phyloP scores from a whole-genome alignment of 2,329 filamentous ascomycete genomes.

The Aspergillus sp. region DNA sequence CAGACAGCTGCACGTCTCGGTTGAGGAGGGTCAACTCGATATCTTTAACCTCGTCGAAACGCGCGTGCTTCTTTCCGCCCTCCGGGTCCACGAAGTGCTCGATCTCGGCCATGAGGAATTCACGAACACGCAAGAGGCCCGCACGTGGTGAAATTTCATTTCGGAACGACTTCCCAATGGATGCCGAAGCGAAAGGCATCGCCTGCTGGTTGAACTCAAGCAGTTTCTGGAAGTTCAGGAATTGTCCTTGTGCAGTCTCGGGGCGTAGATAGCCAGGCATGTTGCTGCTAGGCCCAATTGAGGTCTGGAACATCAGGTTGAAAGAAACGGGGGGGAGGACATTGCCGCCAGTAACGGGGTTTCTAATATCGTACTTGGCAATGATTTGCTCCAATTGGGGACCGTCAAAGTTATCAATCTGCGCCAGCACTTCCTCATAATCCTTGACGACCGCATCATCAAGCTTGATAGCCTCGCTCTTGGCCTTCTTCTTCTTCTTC shows the following conservation, averaged over 20 bases:
- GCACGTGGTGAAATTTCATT: slow-evolving; percentile 96
- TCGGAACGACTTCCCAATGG: slow-evolving; percentile 95
- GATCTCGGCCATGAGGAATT: slow-evolving; percentile 98
- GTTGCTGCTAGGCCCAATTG: slow-evolving; percentile 90
- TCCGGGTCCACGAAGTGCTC: slow-evolving; percentile 97
- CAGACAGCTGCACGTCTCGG: slow-evolving; percentile 79
- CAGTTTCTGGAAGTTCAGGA: slow-evolving; percentile 94
- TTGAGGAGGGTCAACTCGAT: slow-evolving; percentile 82
- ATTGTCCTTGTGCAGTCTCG: slow-evolving; percentile 97
- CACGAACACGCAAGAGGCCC: slow-evolving; percentile 88
- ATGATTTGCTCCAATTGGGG: slow-evolving; percentile 84
- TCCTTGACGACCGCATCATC: slow-evolving; percentile 83
- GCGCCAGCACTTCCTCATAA: slow-evolving; percentile 87
- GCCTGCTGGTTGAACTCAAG: slow-evolving; percentile 92
- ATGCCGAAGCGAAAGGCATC: slow-evolving; percentile 97
- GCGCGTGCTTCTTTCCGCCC: slow-evolving; percentile 88
- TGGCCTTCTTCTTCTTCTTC: slow-evolving; percentile 86
- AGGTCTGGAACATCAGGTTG: slow-evolving; percentile 98
- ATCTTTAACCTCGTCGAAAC: slow-evolving; percentile 82
- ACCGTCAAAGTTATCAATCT: slow-evolving; percentile 93
- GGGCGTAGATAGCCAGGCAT: slow-evolving; percentile 82
- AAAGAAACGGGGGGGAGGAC: slow-evolving; percentile 82
- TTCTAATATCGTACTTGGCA: slow-evolving; percentile 85
- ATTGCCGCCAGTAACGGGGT: slow-evolving; percentile 75
- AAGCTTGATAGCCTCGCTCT: slow-evolving; percentile 76